These are phyloP conservation scores for Exophiala aquamarina DNA, from an alignment of 2,329 filamentous ascomycete genomes.

Conservation along the genomic window DNA sequence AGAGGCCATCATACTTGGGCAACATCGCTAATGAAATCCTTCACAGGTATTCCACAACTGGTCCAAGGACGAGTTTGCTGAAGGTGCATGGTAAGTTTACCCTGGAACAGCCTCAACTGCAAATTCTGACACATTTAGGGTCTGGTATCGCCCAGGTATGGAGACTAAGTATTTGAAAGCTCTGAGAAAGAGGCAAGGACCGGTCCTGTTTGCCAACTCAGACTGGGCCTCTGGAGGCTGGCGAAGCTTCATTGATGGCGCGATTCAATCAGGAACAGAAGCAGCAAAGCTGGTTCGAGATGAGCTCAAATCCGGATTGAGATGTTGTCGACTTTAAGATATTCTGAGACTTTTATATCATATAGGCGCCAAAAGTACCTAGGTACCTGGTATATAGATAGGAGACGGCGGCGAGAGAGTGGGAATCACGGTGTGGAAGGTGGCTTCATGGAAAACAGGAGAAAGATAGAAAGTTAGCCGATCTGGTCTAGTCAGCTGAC, in stretches of 20 bases:
- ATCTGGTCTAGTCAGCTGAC: too few relatives aligned
- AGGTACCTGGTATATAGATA: too few relatives aligned
- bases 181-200: slow-evolving; percentile 44
- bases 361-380: too few relatives aligned
- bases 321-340: too few relatives aligned
- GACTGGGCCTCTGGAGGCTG: slow-evolving; percentile 51
- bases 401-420: too few relatives aligned
- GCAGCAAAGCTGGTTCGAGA: slow-evolving; percentile 35
- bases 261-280: slow-evolving; percentile 47
- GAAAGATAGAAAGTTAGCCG: too few relatives aligned
- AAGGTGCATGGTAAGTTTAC: slow-evolving; percentile 40
- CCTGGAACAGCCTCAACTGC: not conserved
- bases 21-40: too few relatives aligned
- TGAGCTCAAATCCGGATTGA: slow-evolving; percentile 11
- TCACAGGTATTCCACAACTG: slow-evolving; percentile 52
- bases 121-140: slow-evolving; percentile 22
- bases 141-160: slow-evolving; percentile 41
- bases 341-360: too few relatives aligned
- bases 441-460: too few relatives aligned
- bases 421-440: too few relatives aligned
- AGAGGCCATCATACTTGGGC: too few relatives aligned
- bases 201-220: slow-evolving; percentile 48
- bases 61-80: slow-evolving; percentile 48
- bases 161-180: slow-evolving; percentile 40
- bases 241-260: slow-evolving; percentile 53